Evolutionary conservation across 306 rosid genomes (phyloP).

Genomic region (Geum urbanum): DNA sequence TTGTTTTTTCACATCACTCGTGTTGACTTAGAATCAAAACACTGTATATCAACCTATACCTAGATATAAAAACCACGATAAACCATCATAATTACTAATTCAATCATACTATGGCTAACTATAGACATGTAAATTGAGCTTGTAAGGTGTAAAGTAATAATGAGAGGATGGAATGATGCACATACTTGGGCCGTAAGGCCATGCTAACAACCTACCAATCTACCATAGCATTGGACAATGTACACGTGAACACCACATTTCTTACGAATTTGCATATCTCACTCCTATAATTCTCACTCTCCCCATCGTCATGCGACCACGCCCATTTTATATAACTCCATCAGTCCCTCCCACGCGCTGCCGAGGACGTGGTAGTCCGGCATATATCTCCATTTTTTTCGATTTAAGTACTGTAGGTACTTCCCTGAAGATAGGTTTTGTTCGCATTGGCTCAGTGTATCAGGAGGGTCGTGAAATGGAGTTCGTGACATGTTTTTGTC

Average conservation of each 20-base stretch:
- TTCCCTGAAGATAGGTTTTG: not conserved
- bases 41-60: too few species aligned
- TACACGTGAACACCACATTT: conserved; percentile 44
- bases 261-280: not conserved
- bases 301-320: not conserved
- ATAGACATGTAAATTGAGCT: not conserved
- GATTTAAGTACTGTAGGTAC: not conserved
- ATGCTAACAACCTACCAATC: conserved; percentile 7
- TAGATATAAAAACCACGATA: too few species aligned
- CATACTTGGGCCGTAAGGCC: conserved; percentile 15
- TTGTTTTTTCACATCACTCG: too few species aligned
- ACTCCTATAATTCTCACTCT: conserved; percentile 17
- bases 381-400: not conserved
- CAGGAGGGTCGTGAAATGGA: not conserved
- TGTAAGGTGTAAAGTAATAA: not conserved
- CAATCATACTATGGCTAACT: too few species aligned
- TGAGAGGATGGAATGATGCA: not conserved
- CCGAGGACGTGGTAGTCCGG: not conserved
- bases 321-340: too few species aligned
- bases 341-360: conserved; percentile 1
- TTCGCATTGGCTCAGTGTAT: not conserved
- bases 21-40: too few species aligned
- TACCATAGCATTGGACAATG: conserved; percentile 4
- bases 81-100: too few species aligned
- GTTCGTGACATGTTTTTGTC: not conserved